Conservation (phyloP, 805 yeast genomes). For the Candida namnaoensis region DNA sequence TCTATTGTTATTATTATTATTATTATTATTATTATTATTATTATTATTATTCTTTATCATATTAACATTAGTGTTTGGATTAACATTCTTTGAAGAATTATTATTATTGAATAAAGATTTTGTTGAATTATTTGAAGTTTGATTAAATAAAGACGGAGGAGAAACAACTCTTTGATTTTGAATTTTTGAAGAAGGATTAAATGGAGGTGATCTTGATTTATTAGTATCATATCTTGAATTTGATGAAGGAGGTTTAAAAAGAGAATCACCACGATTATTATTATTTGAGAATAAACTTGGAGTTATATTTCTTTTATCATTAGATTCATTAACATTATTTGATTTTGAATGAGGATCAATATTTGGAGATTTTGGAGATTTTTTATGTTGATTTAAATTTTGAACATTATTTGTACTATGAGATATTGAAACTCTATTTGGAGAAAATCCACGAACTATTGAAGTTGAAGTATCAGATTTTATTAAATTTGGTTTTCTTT, state of each 20-base stretch:
- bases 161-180: background rate
- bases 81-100: too few species aligned
- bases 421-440: conserved; percentile 4
- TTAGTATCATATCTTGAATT: background rate
- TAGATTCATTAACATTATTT: background rate
- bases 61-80: too few species aligned
- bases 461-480: conserved; percentile 19
- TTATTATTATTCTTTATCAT: background rate
- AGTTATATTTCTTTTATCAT: background rate
- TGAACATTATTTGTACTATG: background rate
- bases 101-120: too few species aligned
- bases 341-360: too few species aligned
- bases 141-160: background rate
- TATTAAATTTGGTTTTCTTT: conserved; percentile 6
- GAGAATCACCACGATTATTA: too few species aligned
- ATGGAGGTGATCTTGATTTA: background rate
- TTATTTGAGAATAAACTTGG: background rate
- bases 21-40: background rate
- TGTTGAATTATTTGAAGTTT: background rate
- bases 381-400: conserved; percentile 1
- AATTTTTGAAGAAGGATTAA: background rate
- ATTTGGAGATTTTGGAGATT: too few species aligned
- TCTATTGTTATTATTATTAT: background rate
- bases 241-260: too few species aligned
- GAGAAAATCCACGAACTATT: conserved; percentile 18